Base-by-base conservation (phyloP, 2,329 filamentous ascomycete genomes). In the Oidium heveae region DNA sequence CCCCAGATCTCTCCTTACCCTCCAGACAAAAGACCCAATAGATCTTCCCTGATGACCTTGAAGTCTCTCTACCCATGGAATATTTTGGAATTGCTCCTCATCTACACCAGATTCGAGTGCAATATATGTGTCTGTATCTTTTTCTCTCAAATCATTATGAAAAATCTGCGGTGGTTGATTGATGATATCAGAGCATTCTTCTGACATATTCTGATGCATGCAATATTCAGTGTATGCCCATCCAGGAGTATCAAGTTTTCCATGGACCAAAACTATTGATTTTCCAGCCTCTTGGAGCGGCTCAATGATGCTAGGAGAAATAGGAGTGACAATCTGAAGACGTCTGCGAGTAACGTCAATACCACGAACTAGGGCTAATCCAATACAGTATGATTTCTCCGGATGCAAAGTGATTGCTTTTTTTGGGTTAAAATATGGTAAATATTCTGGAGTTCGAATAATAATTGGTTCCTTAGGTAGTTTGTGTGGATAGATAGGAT, bases 151-250 rank as follows among this genome's bases (percentile, higher is more conserved):
- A 18, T 52, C 53, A 4, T 54, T 34, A 16, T 57, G 47, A 1
- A 53, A 56, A 53, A 43, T 53, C 9, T 15, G 8, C 4, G 28
- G 2, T 9, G 15, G 10, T 13, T 36, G 9, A 3, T 3, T 52
- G 6, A 8, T 34, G 8, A 53, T 46, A 15, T 53, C 55, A 32
- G 37, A 24, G 1, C 36, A 28, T 20, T 41, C 47, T 6, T 13
- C n/a, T 15, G 37, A 34, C 16, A 39, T 46, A 12, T 54, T 55
- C 36, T 56, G 59, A 34, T 65, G 60, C 58, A 77, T 73, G 16
- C 79, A 59, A 37, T 80, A 75, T 62, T 85, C 81, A 0, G 76
- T 75, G 57, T 82, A 84, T 1, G 79, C 78, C 80, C 81, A 86
- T 2, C 72, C 77, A 0, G 82, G 80, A 1, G 75, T 68, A 61